Percentiles rank a stretch among this genome's conserved stretches.
Evolutionary conservation across 2,329 filamentous ascomycete genomes (phyloP).

Genomic region (Colletotrichum shisoi): DNA sequence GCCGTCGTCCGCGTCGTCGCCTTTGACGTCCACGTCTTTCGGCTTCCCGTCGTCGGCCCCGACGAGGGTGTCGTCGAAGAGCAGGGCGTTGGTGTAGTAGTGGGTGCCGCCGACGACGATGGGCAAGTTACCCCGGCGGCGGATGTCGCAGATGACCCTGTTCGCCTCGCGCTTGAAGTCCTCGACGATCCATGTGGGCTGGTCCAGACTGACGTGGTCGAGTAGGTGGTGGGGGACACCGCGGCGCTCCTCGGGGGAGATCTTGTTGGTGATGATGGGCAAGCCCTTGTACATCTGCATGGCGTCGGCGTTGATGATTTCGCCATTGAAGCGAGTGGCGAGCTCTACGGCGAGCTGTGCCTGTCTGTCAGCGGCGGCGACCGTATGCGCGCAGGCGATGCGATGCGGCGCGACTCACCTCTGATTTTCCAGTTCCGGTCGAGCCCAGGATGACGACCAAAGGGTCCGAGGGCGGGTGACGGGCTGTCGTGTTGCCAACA

Average conservation of each 20-base stretch:
- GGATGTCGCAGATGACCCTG: slow-evolving; percentile 77
- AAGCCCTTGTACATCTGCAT: slow-evolving; percentile 96
- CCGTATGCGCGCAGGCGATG: neutral
- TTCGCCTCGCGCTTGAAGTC: slow-evolving; percentile 76
- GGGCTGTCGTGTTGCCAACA: slow-evolving; percentile 41
- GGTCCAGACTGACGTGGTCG: slow-evolving; percentile 75
- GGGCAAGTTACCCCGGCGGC: slow-evolving; percentile 78
- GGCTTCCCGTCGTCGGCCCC: slow-evolving; percentile 51
- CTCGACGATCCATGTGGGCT: slow-evolving; percentile 84
- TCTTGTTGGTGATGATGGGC: slow-evolving; percentile 95
- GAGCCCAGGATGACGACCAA: slow-evolving; percentile 85
- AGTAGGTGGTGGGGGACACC: slow-evolving; percentile 89
- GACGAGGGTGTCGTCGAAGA: slow-evolving; percentile 78
- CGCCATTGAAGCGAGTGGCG: slow-evolving; percentile 82
- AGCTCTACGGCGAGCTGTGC: slow-evolving; percentile 85
- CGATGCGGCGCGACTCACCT: slow-evolving; percentile 62
- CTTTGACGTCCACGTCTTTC: slow-evolving; percentile 8
- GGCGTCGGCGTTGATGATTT: slow-evolving; percentile 95
- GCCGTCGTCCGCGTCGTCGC: slow-evolving; percentile 38
- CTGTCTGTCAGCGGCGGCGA: neutral
- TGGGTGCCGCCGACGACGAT: slow-evolving; percentile 94
- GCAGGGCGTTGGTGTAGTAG: slow-evolving; percentile 89
- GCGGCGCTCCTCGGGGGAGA: slow-evolving; percentile 75
- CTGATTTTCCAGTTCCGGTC: slow-evolving; percentile 92
- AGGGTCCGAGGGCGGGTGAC: slow-evolving; percentile 58